A percentile compares a stretch with the other conserved stretches of the same genome.
Conservation (phyloP, 495 filamentous ascomycete species). For the Aspergillus cavernicola region DNA sequence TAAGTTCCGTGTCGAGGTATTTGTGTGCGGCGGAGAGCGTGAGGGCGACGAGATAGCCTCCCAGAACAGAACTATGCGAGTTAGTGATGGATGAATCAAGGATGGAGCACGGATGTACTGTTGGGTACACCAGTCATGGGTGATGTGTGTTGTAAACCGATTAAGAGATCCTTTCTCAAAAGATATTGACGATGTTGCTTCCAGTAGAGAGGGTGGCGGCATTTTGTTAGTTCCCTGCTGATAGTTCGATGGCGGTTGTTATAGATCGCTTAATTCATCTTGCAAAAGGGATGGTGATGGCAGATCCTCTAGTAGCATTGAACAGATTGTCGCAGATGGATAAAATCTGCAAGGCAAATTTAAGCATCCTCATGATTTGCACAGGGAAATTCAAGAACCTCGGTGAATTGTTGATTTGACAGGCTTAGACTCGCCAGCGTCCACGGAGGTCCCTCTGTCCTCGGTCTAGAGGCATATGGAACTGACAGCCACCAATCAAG, state of each 20-base stretch:
- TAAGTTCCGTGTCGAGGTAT: slow-evolving; percentile 14
- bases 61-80: slow-evolving; percentile 19
- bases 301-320: no score
- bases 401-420: neutral
- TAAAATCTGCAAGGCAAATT: no score
- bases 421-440: no score
- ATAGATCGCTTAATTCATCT: no score
- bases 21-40: slow-evolving; percentile 16
- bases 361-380: no score
- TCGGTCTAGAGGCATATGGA: no score
- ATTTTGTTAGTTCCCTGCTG: no score
- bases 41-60: slow-evolving; percentile 19
- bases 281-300: no score
- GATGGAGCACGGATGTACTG: slow-evolving; percentile 12
- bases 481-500: no score
- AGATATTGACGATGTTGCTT: slow-evolving; percentile 15
- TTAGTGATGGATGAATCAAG: neutral
- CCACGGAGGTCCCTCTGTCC: neutral
- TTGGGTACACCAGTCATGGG: slow-evolving; percentile 24
- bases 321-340: no score
- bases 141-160: slow-evolving; percentile 14
- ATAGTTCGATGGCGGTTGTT: no score
- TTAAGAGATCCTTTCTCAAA: slow-evolving; percentile 10
- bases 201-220: slow-evolving; percentile 1
- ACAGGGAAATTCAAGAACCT: neutral